Evolutionary conservation across 495 filamentous ascomycete genomes (phyloP).

Genomic region (Penicillium daleae): DNA sequence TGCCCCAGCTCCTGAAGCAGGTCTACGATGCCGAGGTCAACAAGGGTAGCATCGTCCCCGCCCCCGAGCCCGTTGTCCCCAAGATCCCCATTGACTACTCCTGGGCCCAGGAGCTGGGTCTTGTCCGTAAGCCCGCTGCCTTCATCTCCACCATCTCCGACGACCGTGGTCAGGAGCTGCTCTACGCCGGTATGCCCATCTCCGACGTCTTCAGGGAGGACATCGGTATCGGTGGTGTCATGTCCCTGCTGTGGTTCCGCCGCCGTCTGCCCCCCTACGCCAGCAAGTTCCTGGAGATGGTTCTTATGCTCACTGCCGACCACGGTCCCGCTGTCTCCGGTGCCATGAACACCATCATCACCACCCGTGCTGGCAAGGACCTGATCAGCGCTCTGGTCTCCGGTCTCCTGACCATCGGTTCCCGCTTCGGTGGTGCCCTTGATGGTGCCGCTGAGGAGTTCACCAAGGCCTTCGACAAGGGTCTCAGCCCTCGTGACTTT

Average conservation of each 20-base stretch:
- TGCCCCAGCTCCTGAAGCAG: conserved; percentile 71
- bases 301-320: conserved; percentile 99
- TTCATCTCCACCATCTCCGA: conserved; percentile 99
- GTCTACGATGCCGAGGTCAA: conserved; percentile 87
- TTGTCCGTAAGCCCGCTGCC: conserved; percentile 98
- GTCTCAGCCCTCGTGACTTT: conserved; percentile 96
- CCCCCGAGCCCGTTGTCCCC: conserved; percentile 86
- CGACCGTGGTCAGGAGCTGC: conserved; percentile 98
- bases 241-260: conserved; percentile 99
- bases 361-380: conserved; percentile 97
- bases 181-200: conserved; percentile 99
- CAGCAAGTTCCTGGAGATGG: conserved; percentile 99
- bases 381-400: conserved; percentile 92
- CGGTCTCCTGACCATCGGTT: conserved; percentile 97
- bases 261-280: conserved; percentile 94
- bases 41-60: conserved; percentile 80
- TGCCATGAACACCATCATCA: conserved; percentile 99
- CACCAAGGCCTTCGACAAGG: conserved; percentile 96
- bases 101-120: conserved; percentile 98
- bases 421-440: conserved; percentile 96
- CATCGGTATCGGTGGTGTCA: conserved; percentile 98
- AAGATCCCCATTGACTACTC: conserved; percentile 99
- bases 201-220: conserved; percentile 99
- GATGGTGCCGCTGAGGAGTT: conserved; percentile 99
- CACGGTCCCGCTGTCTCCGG: conserved; percentile 98